Conservation (phyloP, 1,284 basidiomycete genomes). For the Heimioporus punctisporus region DNA sequence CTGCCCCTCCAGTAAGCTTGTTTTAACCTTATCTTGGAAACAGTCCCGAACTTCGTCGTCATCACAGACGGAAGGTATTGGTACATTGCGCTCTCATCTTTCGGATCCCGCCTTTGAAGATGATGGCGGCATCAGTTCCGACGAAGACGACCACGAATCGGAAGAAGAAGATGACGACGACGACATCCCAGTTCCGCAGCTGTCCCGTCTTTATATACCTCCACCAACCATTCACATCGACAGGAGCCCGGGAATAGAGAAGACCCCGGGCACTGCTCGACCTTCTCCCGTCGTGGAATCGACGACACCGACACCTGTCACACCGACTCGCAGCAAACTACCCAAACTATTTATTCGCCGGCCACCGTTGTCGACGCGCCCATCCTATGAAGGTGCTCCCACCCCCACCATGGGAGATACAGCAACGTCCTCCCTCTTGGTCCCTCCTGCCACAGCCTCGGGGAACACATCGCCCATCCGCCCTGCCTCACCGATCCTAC, state of each 20-base stretch:
- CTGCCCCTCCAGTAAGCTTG: conserved; percentile 72
- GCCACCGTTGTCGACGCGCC: conserved; percentile 31
- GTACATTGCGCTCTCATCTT: conserved; percentile 77
- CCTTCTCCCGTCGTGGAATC: conserved; percentile 22
- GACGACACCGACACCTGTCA: conserved; percentile 4
- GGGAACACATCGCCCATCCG: conserved; percentile 12
- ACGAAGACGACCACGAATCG: conserved; percentile 47
- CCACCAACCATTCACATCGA: conserved; percentile 22
- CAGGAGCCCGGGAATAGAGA: conserved; percentile 11
- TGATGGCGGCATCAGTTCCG: conserved; percentile 76
- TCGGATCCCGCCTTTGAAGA: conserved; percentile 65
- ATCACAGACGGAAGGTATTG: conserved; percentile 83
- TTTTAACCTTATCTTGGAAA: conserved; percentile 1
- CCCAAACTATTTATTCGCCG: conserved; percentile 42
- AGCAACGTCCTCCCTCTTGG: conserved; percentile 9
- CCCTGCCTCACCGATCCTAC: conserved; percentile 16
- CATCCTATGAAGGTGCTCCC: conserved; percentile 28
- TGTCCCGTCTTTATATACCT: conserved; percentile 33
- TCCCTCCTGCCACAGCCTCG: conserved; percentile 3
- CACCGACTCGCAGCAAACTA: conserved; percentile 30
- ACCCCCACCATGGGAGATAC: conserved; percentile 12
- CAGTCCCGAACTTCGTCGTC: background rate
- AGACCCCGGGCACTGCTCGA: conserved; percentile 25
- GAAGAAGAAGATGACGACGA: conserved; percentile 27
- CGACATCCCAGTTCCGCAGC: conserved; percentile 12